Base-by-base conservation (phyloP, 306 rosid genomes). In the Cotoneaster glaucophyllus region DNA sequence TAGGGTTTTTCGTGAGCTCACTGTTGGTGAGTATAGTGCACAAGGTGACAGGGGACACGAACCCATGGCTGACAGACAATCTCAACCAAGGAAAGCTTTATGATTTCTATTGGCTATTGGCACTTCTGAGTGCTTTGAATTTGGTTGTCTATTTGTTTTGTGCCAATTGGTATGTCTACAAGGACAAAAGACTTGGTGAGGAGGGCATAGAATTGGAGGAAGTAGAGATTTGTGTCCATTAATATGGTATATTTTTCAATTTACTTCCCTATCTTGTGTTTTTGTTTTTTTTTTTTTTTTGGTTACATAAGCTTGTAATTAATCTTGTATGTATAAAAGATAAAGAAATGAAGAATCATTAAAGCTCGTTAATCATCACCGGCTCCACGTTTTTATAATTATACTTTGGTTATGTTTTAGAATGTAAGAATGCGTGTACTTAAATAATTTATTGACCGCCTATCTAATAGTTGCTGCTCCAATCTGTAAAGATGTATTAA, bases 151-250 rank as follows among this genome's bases (percentile, higher is more conserved):
- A 82, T 70, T 79, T 89, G 75, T 75, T 70, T 77, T 89, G 84
- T 87, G 96, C 98, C 6, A 90, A 90, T 28, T 84, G 96, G 96
- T 95, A 95, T 41, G 92, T 87, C 18, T 95, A 92, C 88, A 95
- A 92, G 86, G 97, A 92, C 14, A 85, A 84, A 79, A 86, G 94
- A 84, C 81, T 90, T 79, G 93, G 88, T 54, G 87, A 79, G 3
- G 86, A 52, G 67, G 97, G 93, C 12, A 86, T 90, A 26, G 86
- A 87, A 67, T 79, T 93, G 85, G 89, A 87, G 75, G 90, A 88
- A 50, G 10, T 70, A 59, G 87, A 78, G 11, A 22, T 56, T 57
- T 57, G 67, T 25, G 54, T 5, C 25, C 76, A 58, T 58, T 48
- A 48, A 34, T 66, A 32, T 6, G 11, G 41, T n/a, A 29, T 31